These are phyloP conservation scores for Piper longum DNA, from an alignment of 164 flowering plant species.

Conservation along the genomic window DNA sequence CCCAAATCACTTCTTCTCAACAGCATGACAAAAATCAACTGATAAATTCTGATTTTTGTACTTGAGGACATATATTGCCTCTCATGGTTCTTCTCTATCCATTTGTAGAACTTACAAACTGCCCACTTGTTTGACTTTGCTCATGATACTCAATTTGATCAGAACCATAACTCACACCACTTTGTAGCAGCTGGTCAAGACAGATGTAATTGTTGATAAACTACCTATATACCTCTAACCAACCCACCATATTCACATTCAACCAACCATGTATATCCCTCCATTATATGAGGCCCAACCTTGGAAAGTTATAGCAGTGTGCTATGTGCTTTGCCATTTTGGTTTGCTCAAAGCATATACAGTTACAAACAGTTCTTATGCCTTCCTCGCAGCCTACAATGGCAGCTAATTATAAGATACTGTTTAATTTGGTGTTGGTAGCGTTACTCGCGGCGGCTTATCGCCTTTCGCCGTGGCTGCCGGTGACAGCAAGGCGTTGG, in stretches of 20 bases:
- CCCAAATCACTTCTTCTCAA: too few species aligned
- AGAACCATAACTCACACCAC: too few species aligned
- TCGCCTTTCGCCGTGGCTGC: conserved; percentile 7
- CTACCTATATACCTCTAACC: not conserved
- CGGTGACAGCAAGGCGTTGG: conserved; percentile 18
- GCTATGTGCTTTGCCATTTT: not conserved
- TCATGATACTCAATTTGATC: too few species aligned
- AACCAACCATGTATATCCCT: not conserved
- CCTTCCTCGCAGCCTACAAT: not conserved
- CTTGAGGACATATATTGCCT: too few species aligned
- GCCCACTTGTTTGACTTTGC: too few species aligned
- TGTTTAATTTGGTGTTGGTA: conserved; percentile 12
- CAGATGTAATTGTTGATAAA: not conserved
- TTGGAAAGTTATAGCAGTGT: conserved; percentile 13
- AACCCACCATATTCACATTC: not conserved
- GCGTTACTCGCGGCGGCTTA: conserved; percentile 5
- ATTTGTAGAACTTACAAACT: too few species aligned
- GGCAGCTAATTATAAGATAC: not conserved
- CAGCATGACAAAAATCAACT: too few species aligned
- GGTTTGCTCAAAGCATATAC: not conserved
- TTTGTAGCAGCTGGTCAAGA: not conserved
- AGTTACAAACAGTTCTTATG: not conserved
- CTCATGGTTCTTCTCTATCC: too few species aligned
- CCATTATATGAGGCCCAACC: conserved; percentile 7
- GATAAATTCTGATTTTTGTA: too few species aligned